Conservation (phyloP, 192 early-diverging fungal species). For the Coemansia sp. region DNA sequence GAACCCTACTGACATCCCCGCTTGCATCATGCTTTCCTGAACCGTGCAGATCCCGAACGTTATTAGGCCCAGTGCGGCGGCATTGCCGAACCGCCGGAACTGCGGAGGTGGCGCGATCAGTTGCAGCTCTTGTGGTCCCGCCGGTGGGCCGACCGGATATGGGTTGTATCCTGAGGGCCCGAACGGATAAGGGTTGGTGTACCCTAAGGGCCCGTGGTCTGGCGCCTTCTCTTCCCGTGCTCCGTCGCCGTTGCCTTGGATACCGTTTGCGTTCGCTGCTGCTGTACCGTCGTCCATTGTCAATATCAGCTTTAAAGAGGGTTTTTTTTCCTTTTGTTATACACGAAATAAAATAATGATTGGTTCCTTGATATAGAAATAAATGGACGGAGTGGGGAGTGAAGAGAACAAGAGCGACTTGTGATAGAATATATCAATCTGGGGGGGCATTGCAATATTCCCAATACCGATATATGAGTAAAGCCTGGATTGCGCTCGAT, state of each 20-base stretch:
- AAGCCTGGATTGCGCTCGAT: too few relatives aligned
- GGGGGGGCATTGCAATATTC: too few relatives aligned
- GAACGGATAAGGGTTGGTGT: not conserved
- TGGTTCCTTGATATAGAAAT: too few relatives aligned
- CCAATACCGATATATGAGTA: too few relatives aligned
- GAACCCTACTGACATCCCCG: slow-evolving; percentile 50
- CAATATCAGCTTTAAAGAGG: too few relatives aligned
- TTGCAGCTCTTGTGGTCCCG: slow-evolving; percentile 34
- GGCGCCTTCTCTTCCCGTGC: not conserved
- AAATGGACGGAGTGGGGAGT: too few relatives aligned
- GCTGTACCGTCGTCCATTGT: not conserved
- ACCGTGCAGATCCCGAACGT: slow-evolving; percentile 50
- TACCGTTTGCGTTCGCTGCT: not conserved
- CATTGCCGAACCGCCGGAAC: slow-evolving; percentile 53
- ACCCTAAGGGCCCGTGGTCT: not conserved
- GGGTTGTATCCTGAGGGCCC: not conserved
- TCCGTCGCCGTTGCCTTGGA: not conserved
- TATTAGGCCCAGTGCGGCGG: slow-evolving; percentile 43
- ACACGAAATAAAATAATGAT: too few relatives aligned
- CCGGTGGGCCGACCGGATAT: not conserved
- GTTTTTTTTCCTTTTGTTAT: too few relatives aligned
- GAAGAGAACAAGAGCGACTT: too few relatives aligned
- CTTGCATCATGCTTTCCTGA: slow-evolving; percentile 46
- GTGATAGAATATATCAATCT: too few relatives aligned
- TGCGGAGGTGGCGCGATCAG: slow-evolving; percentile 43